Conservation (phyloP, 2,329 filamentous ascomycete genomes). For the Neoascochyta sp. region DNA sequence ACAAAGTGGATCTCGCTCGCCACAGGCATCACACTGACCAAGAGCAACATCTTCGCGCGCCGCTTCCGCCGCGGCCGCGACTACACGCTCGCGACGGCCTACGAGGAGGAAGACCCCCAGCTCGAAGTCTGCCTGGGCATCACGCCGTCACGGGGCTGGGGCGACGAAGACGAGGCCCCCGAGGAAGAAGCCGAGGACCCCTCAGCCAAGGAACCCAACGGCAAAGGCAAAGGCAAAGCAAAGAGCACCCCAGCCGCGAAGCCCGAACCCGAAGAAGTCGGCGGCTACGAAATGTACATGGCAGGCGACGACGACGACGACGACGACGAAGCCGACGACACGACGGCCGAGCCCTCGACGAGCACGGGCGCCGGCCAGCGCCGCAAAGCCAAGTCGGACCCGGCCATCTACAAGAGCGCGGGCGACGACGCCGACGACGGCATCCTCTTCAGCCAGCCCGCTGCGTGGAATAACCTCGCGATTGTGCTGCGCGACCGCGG, state of each 20-base stretch:
- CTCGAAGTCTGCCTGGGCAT: slow-evolving; percentile 84
- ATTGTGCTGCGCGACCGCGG: slow-evolving; percentile 85
- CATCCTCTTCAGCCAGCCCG: slow-evolving; percentile 65
- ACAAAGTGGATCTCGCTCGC: slow-evolving; percentile 83
- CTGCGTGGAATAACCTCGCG: slow-evolving; percentile 84
- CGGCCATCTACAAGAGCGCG: slow-evolving; percentile 70
- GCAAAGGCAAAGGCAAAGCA: slow-evolving; percentile 8
- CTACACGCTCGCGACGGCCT: slow-evolving; percentile 88
- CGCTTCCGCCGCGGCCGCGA: slow-evolving; percentile 83
- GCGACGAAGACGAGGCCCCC: slow-evolving; percentile 60
- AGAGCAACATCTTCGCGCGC: slow-evolving; percentile 74
- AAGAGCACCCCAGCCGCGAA: slow-evolving; percentile 18
- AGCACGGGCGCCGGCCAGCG: slow-evolving; percentile 49
- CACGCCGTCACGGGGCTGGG: slow-evolving; percentile 83
- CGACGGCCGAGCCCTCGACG: slow-evolving; percentile 31
- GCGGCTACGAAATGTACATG: slow-evolving; percentile 90
- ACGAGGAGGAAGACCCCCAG: slow-evolving; percentile 67
- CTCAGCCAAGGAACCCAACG: slow-evolving; percentile 8
- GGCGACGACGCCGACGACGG: slow-evolving; percentile 68
- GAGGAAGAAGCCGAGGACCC: slow-evolving; percentile 46
- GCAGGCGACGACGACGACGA: slow-evolving; percentile 73
- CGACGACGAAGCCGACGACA: slow-evolving; percentile 46
- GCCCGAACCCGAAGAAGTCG: slow-evolving; percentile 56
- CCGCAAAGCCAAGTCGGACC: slow-evolving; percentile 55
- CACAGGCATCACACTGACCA: slow-evolving; percentile 70